Percentiles rank a stretch among this genome's conserved stretches.
Evolutionary conservation across 768 basidiomycete genomes (phyloP).

Genomic region (Chalciporus piperatus): DNA sequence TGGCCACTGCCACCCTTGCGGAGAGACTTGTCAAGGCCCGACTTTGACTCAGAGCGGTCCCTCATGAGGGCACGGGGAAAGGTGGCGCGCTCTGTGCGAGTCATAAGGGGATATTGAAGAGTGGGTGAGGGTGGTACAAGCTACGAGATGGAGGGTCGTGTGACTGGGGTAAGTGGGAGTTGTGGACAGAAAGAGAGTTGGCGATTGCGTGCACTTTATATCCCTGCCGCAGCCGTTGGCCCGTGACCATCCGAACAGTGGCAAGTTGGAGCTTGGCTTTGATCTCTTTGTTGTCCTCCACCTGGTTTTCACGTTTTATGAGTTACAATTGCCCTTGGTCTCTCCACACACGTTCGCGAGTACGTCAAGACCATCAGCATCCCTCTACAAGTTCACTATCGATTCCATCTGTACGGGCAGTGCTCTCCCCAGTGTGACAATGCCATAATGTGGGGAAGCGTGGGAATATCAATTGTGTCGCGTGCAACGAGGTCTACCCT

Average conservation of each 20-base stretch:
- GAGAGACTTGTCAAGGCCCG: constrained; percentile 66
- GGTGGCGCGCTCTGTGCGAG: constrained; percentile 72
- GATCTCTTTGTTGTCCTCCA: neutral
- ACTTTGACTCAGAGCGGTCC: constrained; percentile 78
- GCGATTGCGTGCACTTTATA: constrained; percentile 19
- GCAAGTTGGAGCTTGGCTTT: neutral
- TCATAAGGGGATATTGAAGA: constrained; percentile 48
- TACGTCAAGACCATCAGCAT: neutral
- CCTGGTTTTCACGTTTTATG: neutral
- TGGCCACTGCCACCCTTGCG: constrained; percentile 79
- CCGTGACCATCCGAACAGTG: constrained; percentile 8
- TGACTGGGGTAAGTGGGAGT: neutral
- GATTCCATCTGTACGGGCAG: neutral
- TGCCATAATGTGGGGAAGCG: constrained; percentile 26
- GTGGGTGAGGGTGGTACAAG: neutral
- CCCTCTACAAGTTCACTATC: neutral
- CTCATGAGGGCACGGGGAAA: constrained; percentile 69
- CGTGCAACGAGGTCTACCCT: no score
- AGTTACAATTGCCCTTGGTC: neutral
- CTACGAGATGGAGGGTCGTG: neutral
- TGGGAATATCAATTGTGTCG: constrained; percentile 21
- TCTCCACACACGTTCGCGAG: neutral
- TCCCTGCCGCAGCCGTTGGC: constrained; percentile 8
- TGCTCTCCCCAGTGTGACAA: no score
- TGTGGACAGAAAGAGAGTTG: neutral